Conservation (phyloP, 306 rosid species). For the Dalbergia cochinchinensis region DNA sequence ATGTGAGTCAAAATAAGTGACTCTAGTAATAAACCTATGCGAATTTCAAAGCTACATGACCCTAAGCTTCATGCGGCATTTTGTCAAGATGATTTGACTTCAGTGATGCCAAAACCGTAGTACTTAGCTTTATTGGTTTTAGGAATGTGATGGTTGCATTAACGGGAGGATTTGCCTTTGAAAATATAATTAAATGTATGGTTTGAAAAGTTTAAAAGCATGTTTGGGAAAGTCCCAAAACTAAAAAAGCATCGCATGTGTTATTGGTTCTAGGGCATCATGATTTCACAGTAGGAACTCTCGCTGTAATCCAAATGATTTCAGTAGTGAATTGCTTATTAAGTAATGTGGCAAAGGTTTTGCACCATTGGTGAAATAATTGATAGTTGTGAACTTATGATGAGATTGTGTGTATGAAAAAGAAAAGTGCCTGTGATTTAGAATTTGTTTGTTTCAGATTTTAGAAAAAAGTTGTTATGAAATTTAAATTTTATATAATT, state of each 20-base stretch:
- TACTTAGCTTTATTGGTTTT: neutral
- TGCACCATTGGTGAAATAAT: conserved; percentile 7
- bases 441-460: no score
- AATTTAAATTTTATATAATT: no score
- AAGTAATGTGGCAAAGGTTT: conserved; percentile 12
- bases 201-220: neutral
- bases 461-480: no score
- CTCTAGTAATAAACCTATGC: no score
- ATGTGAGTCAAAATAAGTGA: no score
- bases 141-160: conserved; percentile 9
- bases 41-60: no score
- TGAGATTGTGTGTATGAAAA: conserved; percentile 9
- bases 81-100: conserved; percentile 19
- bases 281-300: neutral
- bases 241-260: conserved; percentile 6
- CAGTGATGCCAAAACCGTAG: neutral
- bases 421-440: no score
- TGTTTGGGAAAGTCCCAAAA: conserved; percentile 22
- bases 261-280: conserved; percentile 7
- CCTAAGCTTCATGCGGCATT: neutral
- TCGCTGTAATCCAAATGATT: conserved; percentile 20
- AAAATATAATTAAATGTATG: neutral
- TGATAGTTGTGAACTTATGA: conserved; percentile 13
- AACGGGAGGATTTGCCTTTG: neutral
- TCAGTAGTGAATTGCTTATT: conserved; percentile 15